phyloP scores from a whole-genome alignment of 2,329 filamentous ascomycete genomes.

The Elsinoe australis region DNA sequence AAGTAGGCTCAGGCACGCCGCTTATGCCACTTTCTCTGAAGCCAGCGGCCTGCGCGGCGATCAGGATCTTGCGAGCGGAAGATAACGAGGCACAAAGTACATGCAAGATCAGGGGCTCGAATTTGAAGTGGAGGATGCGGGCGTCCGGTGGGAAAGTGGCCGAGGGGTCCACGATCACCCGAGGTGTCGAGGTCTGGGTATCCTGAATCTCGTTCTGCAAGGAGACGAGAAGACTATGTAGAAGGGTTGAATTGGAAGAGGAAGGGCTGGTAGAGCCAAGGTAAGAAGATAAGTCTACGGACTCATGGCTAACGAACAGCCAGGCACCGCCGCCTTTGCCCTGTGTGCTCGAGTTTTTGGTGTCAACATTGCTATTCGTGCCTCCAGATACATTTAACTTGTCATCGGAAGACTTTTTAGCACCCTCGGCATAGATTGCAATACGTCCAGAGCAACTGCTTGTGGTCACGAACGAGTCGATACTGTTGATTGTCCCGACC shows the following conservation, averaged over 20 bases:
- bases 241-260: not conserved
- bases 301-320: slow-evolving; percentile 82
- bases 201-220: not conserved
- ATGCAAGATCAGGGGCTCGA: slow-evolving; percentile 93
- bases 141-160: not conserved
- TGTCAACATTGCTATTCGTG: slow-evolving; percentile 26
- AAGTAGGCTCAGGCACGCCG: slow-evolving; percentile 44
- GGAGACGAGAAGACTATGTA: slow-evolving; percentile 10
- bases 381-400: slow-evolving; percentile 14
- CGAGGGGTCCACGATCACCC: not conserved
- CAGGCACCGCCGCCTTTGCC: slow-evolving; percentile 82
- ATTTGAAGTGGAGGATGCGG: slow-evolving; percentile 67
- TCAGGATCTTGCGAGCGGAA: slow-evolving; percentile 67
- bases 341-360: slow-evolving; percentile 52
- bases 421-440: slow-evolving; percentile 80
- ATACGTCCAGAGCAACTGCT: slow-evolving; percentile 87
- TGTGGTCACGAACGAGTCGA: slow-evolving; percentile 75
- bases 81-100: slow-evolving; percentile 67
- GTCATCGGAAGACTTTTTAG: slow-evolving; percentile 27
- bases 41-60: slow-evolving; percentile 69
- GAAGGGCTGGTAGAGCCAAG: not conserved
- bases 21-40: slow-evolving; percentile 87
- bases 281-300: slow-evolving; percentile 37
- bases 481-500: slow-evolving; percentile 67
- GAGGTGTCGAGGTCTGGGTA: not conserved